Evolutionary conservation across 2,329 filamentous ascomycete genomes (phyloP), one percentile per base, ranked within the genome.

Genomic region (Parascedosporium putredinis): DNA sequence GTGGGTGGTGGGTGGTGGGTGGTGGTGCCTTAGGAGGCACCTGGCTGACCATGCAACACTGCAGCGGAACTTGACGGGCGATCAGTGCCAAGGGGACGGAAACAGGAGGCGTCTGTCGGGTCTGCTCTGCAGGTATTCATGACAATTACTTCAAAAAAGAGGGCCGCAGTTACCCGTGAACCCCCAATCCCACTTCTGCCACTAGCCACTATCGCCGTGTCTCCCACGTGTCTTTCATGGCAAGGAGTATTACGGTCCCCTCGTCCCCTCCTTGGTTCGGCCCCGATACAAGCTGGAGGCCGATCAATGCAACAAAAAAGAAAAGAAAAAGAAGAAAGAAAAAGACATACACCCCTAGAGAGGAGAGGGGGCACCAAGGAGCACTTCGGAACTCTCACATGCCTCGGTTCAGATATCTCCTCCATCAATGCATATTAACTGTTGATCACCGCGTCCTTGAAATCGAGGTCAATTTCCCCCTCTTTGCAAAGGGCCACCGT

Each of bases 11-110:
- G 25, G 33, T 20, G 20, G 20, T 48, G 46, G 33, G 7, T 38
- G 23, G 40, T 27, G 33, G 14, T 47, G 45, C 24, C 18, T 40
- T 9, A 48, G 20, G 29, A 27, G 31, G 12, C 23, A n/a, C 31
- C 33, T 23, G 6, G 20, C 38, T 18, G 9, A 9, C 31, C 46
- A 38, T 48, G 33, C 46, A 48, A 48, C 46, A 22, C 46, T 48
- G 46, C 46, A 24, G 33, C 22, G 33, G 31, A 48, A 40, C 46
- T 38, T 23, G 22, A 42, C 18, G 31, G 31, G 22, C 33, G 46
- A 40, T 48, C 46, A 12, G 23, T 16, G 33, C 46, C 33, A 40
- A 38, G 31, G 23, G 20, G 31, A 48, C 20, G 22, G 46, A 8
- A 42, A 42, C 9, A 20, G 38, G 23, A 23, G 38, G 18, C 12